Evolutionary conservation across 2,329 filamentous ascomycete species (phyloP).

Genomic region (Ophiostoma sp.): DNA sequence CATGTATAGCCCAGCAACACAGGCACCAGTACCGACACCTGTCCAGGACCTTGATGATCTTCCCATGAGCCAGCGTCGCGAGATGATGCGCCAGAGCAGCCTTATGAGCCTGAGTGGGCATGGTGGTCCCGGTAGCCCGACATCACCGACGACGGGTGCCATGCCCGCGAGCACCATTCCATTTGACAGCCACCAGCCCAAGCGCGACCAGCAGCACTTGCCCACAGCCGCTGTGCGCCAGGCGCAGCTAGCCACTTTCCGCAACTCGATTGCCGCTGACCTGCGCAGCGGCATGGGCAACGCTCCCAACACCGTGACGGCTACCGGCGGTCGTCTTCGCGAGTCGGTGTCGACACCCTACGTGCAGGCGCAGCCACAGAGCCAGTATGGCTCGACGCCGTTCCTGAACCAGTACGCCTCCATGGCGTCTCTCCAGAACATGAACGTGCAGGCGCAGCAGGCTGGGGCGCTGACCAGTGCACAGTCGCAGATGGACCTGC

Average conservation of each 20-base stretch:
- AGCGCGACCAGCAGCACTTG: slow-evolving; percentile 39
- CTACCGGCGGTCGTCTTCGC: slow-evolving; percentile 9
- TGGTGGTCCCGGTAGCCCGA: background rate
- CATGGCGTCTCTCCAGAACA: slow-evolving; percentile 25
- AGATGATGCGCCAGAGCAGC: slow-evolving; percentile 54
- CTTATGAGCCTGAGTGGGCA: slow-evolving; percentile 32
- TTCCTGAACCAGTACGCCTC: slow-evolving; percentile 9
- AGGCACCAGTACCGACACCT: slow-evolving; percentile 8
- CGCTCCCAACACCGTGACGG: slow-evolving; percentile 43
- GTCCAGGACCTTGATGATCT: slow-evolving; percentile 57
- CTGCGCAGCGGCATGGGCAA: slow-evolving; percentile 55
- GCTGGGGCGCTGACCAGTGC: slow-evolving; percentile 20
- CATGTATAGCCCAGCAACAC: background rate
- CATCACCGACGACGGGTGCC: background rate
- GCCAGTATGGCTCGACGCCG: background rate
- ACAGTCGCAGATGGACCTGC: slow-evolving; percentile 47
- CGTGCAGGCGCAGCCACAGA: slow-evolving; percentile 26
- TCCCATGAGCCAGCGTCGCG: slow-evolving; percentile 62
- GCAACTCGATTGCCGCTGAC: slow-evolving; percentile 59
- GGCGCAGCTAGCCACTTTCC: slow-evolving; percentile 60
- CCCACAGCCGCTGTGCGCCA: slow-evolving; percentile 46
- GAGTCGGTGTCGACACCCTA: slow-evolving; percentile 32
- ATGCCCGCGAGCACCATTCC: slow-evolving; percentile 34
- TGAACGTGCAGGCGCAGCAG: background rate
- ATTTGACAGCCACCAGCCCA: slow-evolving; percentile 54